Percentiles rank a stretch among this genome's conserved stretches.
Evolutionary conservation across 2,329 filamentous ascomycete species (phyloP).

Genomic region (Zymoseptoria passerinii): DNA sequence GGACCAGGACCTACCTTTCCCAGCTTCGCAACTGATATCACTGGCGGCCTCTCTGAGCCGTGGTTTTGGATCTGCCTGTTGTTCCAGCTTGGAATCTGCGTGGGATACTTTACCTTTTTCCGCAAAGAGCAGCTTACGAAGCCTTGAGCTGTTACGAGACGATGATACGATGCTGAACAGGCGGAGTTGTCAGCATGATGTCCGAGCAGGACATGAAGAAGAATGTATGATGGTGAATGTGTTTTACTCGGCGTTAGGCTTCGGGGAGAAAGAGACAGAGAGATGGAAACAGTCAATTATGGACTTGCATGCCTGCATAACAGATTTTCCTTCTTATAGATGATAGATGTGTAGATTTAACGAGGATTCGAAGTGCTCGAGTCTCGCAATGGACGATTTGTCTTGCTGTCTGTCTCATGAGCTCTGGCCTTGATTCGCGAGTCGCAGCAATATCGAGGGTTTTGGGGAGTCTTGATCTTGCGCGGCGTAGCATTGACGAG

Average conservation of each 20-base stretch:
- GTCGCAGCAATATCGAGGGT: no score
- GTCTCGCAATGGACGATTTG: slow-evolving; percentile 8
- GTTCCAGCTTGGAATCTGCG: slow-evolving; percentile 51
- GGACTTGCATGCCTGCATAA: neutral
- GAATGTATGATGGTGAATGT: neutral
- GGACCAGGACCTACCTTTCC: slow-evolving; percentile 57
- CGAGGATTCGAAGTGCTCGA: slow-evolving; percentile 17
- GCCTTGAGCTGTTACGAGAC: slow-evolving; percentile 29
- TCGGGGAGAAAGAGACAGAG: neutral
- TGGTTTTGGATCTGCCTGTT: slow-evolving; percentile 56
- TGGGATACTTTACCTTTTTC: slow-evolving; percentile 51
- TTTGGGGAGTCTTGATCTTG: neutral
- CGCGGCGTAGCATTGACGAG: neutral
- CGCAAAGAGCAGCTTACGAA: slow-evolving; percentile 51
- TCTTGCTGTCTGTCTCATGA: neutral
- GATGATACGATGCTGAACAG: neutral
- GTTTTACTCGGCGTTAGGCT: neutral
- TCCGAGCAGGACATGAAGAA: neutral
- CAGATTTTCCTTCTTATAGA: neutral
- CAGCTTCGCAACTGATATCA: slow-evolving; percentile 46
- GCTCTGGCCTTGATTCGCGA: no score
- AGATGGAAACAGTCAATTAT: neutral
- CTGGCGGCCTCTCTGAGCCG: slow-evolving; percentile 40
- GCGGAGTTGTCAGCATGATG: neutral
- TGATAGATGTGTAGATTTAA: neutral